A percentile compares a stretch with the other conserved stretches of the same genome.
Conservation (phyloP, 305 asterid genomes). For the Fraxinus sp. region DNA sequence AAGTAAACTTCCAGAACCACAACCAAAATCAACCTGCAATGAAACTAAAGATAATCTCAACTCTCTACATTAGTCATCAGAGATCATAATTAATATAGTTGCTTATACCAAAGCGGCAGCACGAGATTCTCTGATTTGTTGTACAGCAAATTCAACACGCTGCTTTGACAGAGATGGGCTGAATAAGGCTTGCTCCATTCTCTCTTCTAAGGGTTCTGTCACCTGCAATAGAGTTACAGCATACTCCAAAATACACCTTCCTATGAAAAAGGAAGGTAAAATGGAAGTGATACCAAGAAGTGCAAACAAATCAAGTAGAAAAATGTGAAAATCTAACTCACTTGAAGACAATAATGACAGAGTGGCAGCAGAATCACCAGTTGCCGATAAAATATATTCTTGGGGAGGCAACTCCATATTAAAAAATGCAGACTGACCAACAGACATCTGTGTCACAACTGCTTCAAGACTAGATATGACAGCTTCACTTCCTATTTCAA, state of each 20-base stretch:
- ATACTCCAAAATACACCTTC: constrained; percentile 66
- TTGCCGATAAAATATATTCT: constrained; percentile 71
- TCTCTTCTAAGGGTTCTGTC: constrained; percentile 86
- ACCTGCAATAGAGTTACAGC: constrained; percentile 58
- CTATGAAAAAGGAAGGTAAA: constrained; percentile 33
- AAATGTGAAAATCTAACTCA: constrained; percentile 33
- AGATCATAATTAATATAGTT: constrained; percentile 25
- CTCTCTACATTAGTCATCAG: constrained; percentile 10
- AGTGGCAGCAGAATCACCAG: constrained; percentile 48
- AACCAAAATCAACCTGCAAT: constrained; percentile 91
- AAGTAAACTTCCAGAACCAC: constrained; percentile 96
- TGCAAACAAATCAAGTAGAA: constrained; percentile 12
- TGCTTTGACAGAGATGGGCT: constrained; percentile 92
- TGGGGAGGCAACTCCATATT: constrained; percentile 58
- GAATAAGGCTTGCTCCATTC: constrained; percentile 92
- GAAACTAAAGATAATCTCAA: constrained; percentile 27
- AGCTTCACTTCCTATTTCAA: constrained; percentile 83
- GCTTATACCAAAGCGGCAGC: constrained; percentile 68
- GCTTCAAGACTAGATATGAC: constrained; percentile 66
- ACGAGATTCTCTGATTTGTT: constrained; percentile 65
- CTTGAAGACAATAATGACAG: constrained; percentile 54
- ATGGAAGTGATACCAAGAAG: constrained; percentile 2
- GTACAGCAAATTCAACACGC: constrained; percentile 88
- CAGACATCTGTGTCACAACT: constrained; percentile 64
- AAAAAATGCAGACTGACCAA: constrained; percentile 74